Evolutionary conservation across 176 grass and related monocot genomes (phyloP).

Genomic region (Carex cristatella): DNA sequence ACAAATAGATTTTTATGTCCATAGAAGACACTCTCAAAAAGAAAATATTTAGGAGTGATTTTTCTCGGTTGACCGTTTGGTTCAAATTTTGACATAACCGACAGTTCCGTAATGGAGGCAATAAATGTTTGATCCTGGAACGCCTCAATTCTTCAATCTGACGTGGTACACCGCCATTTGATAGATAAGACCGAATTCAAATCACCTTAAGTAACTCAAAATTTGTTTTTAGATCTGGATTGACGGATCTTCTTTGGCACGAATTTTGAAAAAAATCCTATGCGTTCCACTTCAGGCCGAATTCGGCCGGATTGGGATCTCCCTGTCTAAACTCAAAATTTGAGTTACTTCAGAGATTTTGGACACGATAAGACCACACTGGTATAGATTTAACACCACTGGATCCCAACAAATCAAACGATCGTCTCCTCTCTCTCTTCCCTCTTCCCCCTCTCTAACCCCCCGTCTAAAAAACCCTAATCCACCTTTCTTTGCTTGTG

Average conservation of each 20-base stretch:
- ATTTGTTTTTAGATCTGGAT: too few species aligned
- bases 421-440: neutral
- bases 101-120: neutral
- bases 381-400: neutral
- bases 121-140: neutral
- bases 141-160: neutral
- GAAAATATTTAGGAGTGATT: neutral
- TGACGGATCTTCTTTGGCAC: too few species aligned
- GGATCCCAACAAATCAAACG: neutral
- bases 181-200: neutral
- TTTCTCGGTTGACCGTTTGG: neutral
- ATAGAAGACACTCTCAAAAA: too few species aligned
- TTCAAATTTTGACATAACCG: neutral
- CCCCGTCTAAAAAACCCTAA: neutral
- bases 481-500: neutral
- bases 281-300: too few species aligned
- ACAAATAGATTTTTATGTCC: too few species aligned
- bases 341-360: too few species aligned
- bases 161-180: neutral
- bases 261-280: too few species aligned
- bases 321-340: too few species aligned
- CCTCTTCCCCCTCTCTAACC: neutral
- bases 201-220: too few species aligned
- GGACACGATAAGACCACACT: neutral
- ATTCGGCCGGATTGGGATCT: too few species aligned